phyloP scores from a whole-genome alignment of 2,329 filamentous ascomycete genomes.

The Colletotrichum brevisporum region DNA sequence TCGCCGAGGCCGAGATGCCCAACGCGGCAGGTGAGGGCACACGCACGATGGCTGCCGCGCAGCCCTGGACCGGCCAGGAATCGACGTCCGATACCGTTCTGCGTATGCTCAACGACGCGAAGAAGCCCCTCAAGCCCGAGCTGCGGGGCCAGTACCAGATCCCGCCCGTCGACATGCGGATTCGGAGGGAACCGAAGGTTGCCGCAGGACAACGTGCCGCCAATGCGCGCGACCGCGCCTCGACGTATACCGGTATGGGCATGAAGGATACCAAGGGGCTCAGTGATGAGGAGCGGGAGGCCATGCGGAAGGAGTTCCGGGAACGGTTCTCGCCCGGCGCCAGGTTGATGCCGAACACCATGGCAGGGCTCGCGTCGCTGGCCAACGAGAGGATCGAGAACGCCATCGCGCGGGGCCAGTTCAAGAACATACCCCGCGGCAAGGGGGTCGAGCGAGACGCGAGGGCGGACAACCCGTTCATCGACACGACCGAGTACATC shows the following conservation, averaged over 20 bases:
- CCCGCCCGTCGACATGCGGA: conserved; percentile 67
- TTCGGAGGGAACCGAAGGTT: conserved; percentile 55
- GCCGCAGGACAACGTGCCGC: conserved; percentile 64
- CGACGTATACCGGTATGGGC: conserved; percentile 64
- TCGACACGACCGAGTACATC: conserved; percentile 97
- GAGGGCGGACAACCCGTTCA: conserved; percentile 87
- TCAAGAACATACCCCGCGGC: conserved; percentile 85
- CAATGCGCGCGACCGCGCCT: conserved; percentile 70
- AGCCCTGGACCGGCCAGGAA: conserved; percentile 86
- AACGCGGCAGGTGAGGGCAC: conserved; percentile 77
- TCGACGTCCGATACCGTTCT: conserved; percentile 80
- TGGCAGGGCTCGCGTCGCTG: conserved; percentile 84
- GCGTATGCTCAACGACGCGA: conserved; percentile 87
- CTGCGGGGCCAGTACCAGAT: conserved; percentile 62
- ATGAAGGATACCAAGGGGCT: conserved; percentile 65
- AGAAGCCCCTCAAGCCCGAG: conserved; percentile 74
- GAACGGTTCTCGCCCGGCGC: conserved; percentile 84
- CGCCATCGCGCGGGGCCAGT: conserved; percentile 91
- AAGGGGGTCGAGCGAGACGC: conserved; percentile 85
- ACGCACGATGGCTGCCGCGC: conserved; percentile 75
- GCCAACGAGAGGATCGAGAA: conserved; percentile 95
- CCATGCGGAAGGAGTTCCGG: conserved; percentile 79
- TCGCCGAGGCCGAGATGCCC: conserved; percentile 64
- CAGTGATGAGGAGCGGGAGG: conserved; percentile 80
- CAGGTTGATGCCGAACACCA: conserved; percentile 79